phyloP scores from a whole-genome alignment of 2,329 filamentous ascomycete genomes.

The Lecanicillium sp. region DNA sequence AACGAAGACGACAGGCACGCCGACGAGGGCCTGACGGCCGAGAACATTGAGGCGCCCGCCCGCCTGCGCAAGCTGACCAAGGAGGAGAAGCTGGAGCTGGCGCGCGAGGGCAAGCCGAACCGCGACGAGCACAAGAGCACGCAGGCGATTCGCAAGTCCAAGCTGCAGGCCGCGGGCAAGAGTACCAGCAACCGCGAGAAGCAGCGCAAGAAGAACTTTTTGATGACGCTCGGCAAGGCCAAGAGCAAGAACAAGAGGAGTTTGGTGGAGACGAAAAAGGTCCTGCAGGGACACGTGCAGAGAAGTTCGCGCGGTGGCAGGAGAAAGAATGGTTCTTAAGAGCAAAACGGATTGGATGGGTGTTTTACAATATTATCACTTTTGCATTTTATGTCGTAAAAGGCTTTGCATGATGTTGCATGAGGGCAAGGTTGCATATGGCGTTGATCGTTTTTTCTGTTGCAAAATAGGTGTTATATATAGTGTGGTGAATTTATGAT shows the following conservation, averaged over 20 bases:
- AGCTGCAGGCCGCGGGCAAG: constrained; percentile 86
- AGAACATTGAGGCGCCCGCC: constrained; percentile 82
- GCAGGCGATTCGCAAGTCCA: constrained; percentile 73
- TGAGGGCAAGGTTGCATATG: too few relatives aligned
- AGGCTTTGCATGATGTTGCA: too few relatives aligned
- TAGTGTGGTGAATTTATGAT: too few relatives aligned
- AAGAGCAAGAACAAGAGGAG: constrained; percentile 93
- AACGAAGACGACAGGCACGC: constrained; percentile 45
- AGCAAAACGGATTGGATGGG: not conserved
- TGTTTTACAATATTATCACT: not conserved
- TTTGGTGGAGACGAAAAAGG: constrained; percentile 75
- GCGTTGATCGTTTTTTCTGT: too few relatives aligned
- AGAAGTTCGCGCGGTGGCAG: constrained; percentile 78
- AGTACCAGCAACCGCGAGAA: constrained; percentile 97
- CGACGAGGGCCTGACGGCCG: constrained; percentile 85
- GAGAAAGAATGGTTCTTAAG: constrained; percentile 56
- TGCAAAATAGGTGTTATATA: too few relatives aligned
- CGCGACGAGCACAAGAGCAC: constrained; percentile 78
- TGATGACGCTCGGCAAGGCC: constrained; percentile 97
- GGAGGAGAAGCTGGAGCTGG: constrained; percentile 79
- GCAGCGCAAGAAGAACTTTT: constrained; percentile 92
- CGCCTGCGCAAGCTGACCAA: constrained; percentile 77
- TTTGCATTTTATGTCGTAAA: not conserved
- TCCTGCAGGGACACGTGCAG: constrained; percentile 73
- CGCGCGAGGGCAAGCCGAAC: constrained; percentile 72